Evolutionary conservation across 495 filamentous ascomycete genomes (phyloP).

Genomic region (Hypoxylon crocopeplum): DNA sequence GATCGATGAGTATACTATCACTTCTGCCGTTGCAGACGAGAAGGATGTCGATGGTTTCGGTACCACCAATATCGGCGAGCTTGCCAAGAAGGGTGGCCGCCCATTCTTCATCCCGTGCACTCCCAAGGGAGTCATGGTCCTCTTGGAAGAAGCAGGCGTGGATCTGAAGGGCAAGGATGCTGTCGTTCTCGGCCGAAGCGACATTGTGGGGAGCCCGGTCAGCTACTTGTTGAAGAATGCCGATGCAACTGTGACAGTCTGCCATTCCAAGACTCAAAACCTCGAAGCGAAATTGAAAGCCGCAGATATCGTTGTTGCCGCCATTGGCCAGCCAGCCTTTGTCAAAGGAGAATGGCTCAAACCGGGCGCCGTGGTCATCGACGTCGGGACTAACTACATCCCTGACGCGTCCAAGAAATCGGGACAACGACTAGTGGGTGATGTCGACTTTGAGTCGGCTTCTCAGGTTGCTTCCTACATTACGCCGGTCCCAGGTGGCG

Average conservation of each 20-base stretch:
- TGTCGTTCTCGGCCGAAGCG: conserved; percentile 92
- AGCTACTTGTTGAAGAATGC: conserved; percentile 94
- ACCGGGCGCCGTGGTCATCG: conserved; percentile 90
- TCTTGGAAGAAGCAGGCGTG: conserved; percentile 83
- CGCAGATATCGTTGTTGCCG: conserved; percentile 90
- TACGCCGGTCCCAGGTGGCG: conserved; percentile 95
- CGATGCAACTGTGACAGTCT: conserved; percentile 94
- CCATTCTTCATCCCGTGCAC: conserved; percentile 94
- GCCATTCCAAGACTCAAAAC: conserved; percentile 85
- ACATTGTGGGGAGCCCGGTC: conserved; percentile 96
- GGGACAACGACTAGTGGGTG: conserved; percentile 90
- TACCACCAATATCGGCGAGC: conserved; percentile 88
- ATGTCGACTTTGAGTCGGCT: conserved; percentile 91
- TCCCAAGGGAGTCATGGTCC: conserved; percentile 94
- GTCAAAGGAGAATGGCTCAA: conserved; percentile 97
- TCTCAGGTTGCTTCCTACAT: conserved; percentile 90
- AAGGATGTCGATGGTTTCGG: conserved; percentile 99
- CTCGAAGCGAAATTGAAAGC: conserved; percentile 75
- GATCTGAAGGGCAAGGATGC: conserved; percentile 88
- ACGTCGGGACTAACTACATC: conserved; percentile 97
- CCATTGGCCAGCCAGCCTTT: conserved; percentile 86
- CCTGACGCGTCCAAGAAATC: conserved; percentile 94
- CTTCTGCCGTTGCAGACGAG: conserved; percentile 85
- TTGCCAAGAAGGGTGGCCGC: conserved; percentile 89
- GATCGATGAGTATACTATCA: conserved; percentile 87